Base-by-base conservation (phyloP, 2,329 filamentous ascomycete genomes). In the Orbilia javanica region DNA sequence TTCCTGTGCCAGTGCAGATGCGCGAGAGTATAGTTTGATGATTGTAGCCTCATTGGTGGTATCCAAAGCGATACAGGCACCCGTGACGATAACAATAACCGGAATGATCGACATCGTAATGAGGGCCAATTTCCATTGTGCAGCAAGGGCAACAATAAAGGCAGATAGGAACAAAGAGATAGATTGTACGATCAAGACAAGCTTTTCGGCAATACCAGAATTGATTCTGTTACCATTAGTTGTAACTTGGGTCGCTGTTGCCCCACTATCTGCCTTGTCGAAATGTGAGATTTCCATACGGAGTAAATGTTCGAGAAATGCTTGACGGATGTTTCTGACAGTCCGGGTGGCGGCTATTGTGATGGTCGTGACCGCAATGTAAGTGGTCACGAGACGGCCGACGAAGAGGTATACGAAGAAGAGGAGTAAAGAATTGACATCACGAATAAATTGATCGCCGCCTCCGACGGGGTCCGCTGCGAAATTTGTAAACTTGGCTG, bases 391-490 rank as follows among this genome's bases (percentile, higher is more conserved):
- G 80, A 92, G 90, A 57, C 90, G 89, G 13, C 85, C 91, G 46
- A 93, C 83, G 83, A 93, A 94, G 5, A 94, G 85, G 69, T 89
- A 89, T 68, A 93, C 88, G 81, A 93, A 89, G 83, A 90, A 92
- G 0, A 94, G 84, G 0, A 77, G 13, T 31, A 85, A 78, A 1
- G 80, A 31, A 57, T 69, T 79, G 50, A 74, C 50, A 57, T 79
- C 65, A 7, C 29, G 34, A n/a, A 70, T 4, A 42, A 73, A 79
- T 36, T 65, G 46, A 18, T 65, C 64, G 4, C 65, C 55, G 1
- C 65, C 48, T 50, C 15, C 20, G 42, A 39, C 29, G 0, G 70
- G 34, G 7, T 69, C 72, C n/a, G 22, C 36, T 2, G 80, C 67
- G 27, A 81, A 81, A 25, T 71, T 50, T 44, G 77, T 82, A 73